Conservation (phyloP, 352 stramenopile genomes). For the Peronospora destructor region DNA sequence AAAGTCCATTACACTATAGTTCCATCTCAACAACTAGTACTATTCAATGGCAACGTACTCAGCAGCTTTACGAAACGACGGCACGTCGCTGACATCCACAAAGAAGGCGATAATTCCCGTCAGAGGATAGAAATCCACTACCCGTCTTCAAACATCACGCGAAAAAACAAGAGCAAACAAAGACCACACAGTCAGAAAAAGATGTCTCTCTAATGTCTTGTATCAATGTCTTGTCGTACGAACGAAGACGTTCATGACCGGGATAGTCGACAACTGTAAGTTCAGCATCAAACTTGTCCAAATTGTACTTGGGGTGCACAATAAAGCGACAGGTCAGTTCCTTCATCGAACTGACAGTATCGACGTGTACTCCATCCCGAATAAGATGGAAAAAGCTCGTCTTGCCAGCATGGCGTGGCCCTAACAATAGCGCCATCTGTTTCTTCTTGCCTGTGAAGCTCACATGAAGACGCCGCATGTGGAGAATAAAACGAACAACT, state of each 20-base stretch:
- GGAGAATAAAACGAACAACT: constrained; percentile 49
- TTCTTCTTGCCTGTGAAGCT: constrained; percentile 67
- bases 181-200: neutral
- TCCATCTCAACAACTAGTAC: neutral
- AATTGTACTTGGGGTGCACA: constrained; percentile 62
- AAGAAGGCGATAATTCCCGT: constrained; percentile 68
- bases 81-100: constrained; percentile 54
- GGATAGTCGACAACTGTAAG: constrained; percentile 77
- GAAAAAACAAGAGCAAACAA: neutral
- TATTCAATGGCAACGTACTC: constrained; percentile 40
- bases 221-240: constrained; percentile 27
- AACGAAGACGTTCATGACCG: constrained; percentile 72
- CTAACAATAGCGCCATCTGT: constrained; percentile 63
- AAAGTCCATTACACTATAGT: neutral
- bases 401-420: constrained; percentile 65
- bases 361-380: constrained; percentile 50
- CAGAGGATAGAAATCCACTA: constrained; percentile 70
- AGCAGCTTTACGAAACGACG: constrained; percentile 68
- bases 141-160: constrained; percentile 34
- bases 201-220: neutral
- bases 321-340: constrained; percentile 59
- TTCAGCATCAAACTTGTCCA: constrained; percentile 59
- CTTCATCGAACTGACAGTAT: constrained; percentile 85
- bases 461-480: constrained; percentile 60
- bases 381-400: constrained; percentile 79